These are phyloP conservation scores for Backusella tuberculispora DNA, from an alignment of 192 early-diverging fungal species.

Conservation along the genomic window DNA sequence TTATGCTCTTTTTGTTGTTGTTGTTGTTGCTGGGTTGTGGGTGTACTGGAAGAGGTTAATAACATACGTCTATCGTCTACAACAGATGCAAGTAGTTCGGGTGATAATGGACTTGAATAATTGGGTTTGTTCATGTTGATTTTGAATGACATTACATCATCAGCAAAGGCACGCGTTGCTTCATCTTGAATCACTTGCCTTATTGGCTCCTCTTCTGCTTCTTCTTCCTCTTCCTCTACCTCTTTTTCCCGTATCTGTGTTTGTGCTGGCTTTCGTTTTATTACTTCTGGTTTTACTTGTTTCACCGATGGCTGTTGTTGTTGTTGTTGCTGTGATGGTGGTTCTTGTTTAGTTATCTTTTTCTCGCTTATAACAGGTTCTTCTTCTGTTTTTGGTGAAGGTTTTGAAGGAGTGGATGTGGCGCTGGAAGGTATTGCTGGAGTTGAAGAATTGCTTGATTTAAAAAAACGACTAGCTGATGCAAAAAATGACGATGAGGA, in stretches of 20 bases:
- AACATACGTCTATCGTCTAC: neutral
- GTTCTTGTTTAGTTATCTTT: neutral
- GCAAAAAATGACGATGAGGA: constrained; percentile 26
- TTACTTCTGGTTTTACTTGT: neutral
- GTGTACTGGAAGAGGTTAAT: constrained; percentile 22
- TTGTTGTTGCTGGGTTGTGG: neutral
- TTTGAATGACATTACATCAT: constrained; percentile 17
- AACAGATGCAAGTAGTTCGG: constrained; percentile 2
- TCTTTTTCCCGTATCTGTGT: neutral
- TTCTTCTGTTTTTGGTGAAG: neutral
- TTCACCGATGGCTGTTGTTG: neutral
- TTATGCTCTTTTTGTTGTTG: neutral
- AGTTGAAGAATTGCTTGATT: constrained; percentile 7
- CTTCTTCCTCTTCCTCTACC: constrained; percentile 1
- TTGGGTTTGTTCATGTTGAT: neutral
- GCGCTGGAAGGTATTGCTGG: neutral
- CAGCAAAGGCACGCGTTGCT: constrained; percentile 38
- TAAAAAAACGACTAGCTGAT: constrained; percentile 28
- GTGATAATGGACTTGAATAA: neutral
- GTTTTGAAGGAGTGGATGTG: neutral
- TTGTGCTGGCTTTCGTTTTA: neutral
- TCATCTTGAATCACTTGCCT: constrained; percentile 34
- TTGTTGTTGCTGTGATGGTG: neutral
- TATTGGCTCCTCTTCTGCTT: neutral
- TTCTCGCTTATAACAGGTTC: neutral